These are phyloP conservation scores for Metschnikowia matae DNA, from an alignment of 805 yeast genomes.

Conservation along the genomic window DNA sequence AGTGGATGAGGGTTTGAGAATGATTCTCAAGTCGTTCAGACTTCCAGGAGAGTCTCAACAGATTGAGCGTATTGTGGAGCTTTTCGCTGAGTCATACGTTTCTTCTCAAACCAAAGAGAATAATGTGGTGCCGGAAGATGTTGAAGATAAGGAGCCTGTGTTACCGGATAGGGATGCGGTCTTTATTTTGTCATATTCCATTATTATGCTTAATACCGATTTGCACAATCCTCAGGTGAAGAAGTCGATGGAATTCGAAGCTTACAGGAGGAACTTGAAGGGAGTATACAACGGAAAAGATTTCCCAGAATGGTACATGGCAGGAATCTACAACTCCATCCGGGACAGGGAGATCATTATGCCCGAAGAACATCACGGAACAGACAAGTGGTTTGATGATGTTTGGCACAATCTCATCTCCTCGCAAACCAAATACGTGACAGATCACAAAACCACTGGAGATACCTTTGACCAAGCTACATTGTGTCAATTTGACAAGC, in stretches of 20 bases:
- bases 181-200: constrained; percentile 83
- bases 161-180: constrained; percentile 83
- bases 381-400: constrained; percentile 88
- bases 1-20: constrained; percentile 90
- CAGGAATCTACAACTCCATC: constrained; percentile 75
- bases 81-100: constrained; percentile 78
- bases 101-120: constrained; percentile 44
- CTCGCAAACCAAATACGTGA: constrained; percentile 30
- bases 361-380: constrained; percentile 97
- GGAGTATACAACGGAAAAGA: constrained; percentile 75
- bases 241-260: constrained; percentile 83
- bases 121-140: constrained; percentile 21
- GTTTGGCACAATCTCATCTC: constrained; percentile 69
- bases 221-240: constrained; percentile 89
- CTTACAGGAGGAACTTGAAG: constrained; percentile 72
- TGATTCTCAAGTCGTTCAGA: constrained; percentile 76
- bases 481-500: constrained; percentile 61
- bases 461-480: constrained; percentile 20
- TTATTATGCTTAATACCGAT: constrained; percentile 93
- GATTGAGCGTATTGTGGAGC: constrained; percentile 86
- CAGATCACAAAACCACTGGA: constrained; percentile 11
- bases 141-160: constrained; percentile 35
- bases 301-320: constrained; percentile 82
- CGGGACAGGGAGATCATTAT: constrained; percentile 85
- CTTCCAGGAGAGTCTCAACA: constrained; percentile 97